Conservation (phyloP, 2,329 filamentous ascomycete genomes). For the Blastomyces emzantsi region DNA sequence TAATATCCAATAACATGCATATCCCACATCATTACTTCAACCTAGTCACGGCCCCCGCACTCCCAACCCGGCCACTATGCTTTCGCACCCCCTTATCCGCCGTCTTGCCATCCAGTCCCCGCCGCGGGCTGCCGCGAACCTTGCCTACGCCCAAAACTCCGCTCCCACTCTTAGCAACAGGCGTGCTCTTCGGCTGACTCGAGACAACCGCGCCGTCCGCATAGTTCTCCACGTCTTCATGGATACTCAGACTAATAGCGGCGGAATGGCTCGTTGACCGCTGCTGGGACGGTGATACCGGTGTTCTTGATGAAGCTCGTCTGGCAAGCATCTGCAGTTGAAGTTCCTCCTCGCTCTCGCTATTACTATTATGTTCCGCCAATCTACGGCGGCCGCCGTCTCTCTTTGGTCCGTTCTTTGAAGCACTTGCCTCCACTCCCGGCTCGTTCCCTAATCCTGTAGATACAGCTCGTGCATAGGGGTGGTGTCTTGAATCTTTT, state of each 20-base stretch:
- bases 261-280: constrained; percentile 68
- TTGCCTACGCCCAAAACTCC: constrained; percentile 51
- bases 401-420: constrained; percentile 10
- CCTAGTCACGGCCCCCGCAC: constrained; percentile 25
- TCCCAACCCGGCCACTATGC: constrained; percentile 39
- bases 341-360: constrained; percentile 73
- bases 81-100: constrained; percentile 38
- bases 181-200: constrained; percentile 34
- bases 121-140: constrained; percentile 49
- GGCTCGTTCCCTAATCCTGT: constrained; percentile 33
- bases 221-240: constrained; percentile 63
- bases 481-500: constrained; percentile 63
- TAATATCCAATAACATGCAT: background rate
- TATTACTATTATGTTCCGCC: constrained; percentile 35
- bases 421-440: constrained; percentile 19
- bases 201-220: constrained; percentile 23
- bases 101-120: constrained; percentile 33
- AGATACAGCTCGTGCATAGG: constrained; percentile 54
- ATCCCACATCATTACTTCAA: background rate
- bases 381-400: constrained; percentile 28
- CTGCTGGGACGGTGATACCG: constrained; percentile 52
- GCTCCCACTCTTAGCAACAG: constrained; percentile 45
- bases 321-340: constrained; percentile 65
- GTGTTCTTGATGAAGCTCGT: constrained; percentile 53
- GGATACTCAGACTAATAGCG: constrained; percentile 57